Conservation (phyloP, 768 basidiomycete genomes). For the Guyanaporus albipodus region DNA sequence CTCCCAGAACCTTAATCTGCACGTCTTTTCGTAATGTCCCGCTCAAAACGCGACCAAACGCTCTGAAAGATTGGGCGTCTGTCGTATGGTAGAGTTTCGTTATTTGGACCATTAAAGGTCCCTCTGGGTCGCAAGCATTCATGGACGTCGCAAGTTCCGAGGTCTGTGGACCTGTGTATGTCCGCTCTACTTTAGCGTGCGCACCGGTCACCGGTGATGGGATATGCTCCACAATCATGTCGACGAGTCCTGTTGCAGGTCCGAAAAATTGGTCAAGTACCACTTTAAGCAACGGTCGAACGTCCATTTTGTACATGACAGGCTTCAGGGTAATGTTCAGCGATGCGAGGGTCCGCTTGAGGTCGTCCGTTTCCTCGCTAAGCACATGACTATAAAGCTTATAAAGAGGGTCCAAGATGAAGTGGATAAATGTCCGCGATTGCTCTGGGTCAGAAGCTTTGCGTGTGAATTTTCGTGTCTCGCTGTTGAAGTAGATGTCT, state of each 20-base stretch:
- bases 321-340: slow-evolving; percentile 87
- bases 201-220: slow-evolving; percentile 72
- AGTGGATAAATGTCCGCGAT: slow-evolving; percentile 87
- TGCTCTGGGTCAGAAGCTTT: slow-evolving; percentile 73
- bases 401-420: slow-evolving; percentile 94
- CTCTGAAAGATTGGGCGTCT: slow-evolving; percentile 94
- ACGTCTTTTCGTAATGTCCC: slow-evolving; percentile 83
- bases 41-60: slow-evolving; percentile 91
- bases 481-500: slow-evolving; percentile 89
- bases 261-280: slow-evolving; percentile 97
- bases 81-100: slow-evolving; percentile 95
- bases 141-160: slow-evolving; percentile 76
- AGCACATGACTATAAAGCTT: slow-evolving; percentile 95
- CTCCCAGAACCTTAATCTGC: slow-evolving; percentile 93
- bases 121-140: slow-evolving; percentile 77
- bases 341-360: slow-evolving; percentile 71
- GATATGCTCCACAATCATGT: slow-evolving; percentile 87
- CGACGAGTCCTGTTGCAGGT: slow-evolving; percentile 81
- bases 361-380: slow-evolving; percentile 87
- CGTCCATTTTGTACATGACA: slow-evolving; percentile 98
- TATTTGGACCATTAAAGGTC: slow-evolving; percentile 89
- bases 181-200: slow-evolving; percentile 66
- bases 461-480: slow-evolving; percentile 84
- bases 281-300: slow-evolving; percentile 88
- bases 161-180: slow-evolving; percentile 86